Evolutionary conservation across 257 asterid genomes (phyloP).

Genomic region (Lithospermum erythrorhizon): DNA sequence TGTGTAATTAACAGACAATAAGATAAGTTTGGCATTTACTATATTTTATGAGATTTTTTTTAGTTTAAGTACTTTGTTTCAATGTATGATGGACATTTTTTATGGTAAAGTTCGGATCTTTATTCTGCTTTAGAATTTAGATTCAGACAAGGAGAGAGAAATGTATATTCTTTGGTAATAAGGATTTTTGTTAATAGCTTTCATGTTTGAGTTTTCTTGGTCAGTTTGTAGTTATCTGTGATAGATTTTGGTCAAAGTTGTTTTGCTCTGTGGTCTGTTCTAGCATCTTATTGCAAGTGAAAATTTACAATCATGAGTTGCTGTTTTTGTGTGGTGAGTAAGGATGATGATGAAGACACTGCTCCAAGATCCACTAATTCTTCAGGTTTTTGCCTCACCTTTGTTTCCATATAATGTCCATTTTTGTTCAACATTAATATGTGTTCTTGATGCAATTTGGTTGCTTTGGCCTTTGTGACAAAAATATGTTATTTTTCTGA

Average conservation of each 20-base stretch:
- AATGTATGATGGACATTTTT: neutral
- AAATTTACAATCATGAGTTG: constrained; percentile 26
- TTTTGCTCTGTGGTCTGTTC: neutral
- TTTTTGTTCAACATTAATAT: neutral
- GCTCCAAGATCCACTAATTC: constrained; percentile 21
- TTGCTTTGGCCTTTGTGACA: neutral
- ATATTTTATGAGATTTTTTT: neutral
- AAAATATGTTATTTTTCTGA: neutral
- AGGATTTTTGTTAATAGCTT: neutral
- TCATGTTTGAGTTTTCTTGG: neutral
- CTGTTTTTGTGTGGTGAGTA: constrained; percentile 39
- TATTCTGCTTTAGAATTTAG: neutral
- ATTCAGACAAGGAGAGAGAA: neutral
- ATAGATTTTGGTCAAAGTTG: neutral
- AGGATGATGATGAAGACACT: constrained; percentile 30
- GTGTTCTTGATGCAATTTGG: neutral
- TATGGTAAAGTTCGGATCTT: neutral
- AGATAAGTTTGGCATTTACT: too few relatives aligned
- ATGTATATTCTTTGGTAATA: neutral
- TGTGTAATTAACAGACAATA: too few relatives aligned
- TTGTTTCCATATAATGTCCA: neutral
- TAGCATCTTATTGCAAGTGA: constrained; percentile 1
- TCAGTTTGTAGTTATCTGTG: neutral
- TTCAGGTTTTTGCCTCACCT: constrained; percentile 25
- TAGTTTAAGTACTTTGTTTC: neutral